These are phyloP conservation scores for Paspalum vaginatum DNA, from an alignment of 176 grass and related monocot species.

Conservation along the genomic window DNA sequence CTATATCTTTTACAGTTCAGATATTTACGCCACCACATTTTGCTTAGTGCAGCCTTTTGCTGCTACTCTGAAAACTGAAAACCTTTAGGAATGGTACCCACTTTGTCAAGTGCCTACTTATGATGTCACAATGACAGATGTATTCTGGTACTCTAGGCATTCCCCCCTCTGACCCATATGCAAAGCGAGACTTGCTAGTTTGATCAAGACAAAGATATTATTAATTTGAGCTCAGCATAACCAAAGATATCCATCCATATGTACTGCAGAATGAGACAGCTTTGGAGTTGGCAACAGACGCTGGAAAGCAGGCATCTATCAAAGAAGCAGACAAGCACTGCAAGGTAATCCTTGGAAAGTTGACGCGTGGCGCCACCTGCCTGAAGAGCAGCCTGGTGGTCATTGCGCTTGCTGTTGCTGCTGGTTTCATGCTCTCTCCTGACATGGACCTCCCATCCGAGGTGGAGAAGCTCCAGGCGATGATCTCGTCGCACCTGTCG, in stretches of 20 bases:
- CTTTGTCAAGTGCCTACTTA: not conserved
- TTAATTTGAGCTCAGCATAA: not conserved
- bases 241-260: not conserved
- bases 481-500: constrained; percentile 54
- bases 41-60: not conserved
- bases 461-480: constrained; percentile 59
- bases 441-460: constrained; percentile 52
- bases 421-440: constrained; percentile 51
- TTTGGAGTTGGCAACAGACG: constrained; percentile 45
- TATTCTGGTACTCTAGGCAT: not conserved
- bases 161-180: not conserved
- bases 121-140: not conserved
- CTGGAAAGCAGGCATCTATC: constrained; percentile 53
- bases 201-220: not conserved
- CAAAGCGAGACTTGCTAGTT: not conserved
- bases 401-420: constrained; percentile 45
- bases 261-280: constrained; percentile 72
- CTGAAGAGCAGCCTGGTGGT: constrained; percentile 63
- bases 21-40: not conserved
- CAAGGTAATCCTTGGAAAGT: constrained; percentile 75
- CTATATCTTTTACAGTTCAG: constrained; percentile 21
- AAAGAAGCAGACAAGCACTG: constrained; percentile 93
- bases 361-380: constrained; percentile 55
- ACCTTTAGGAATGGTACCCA: not conserved
- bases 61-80: not conserved